Conservation (phyloP, 2,329 filamentous ascomycete species). For the Trichoderma asperellum region DNA sequence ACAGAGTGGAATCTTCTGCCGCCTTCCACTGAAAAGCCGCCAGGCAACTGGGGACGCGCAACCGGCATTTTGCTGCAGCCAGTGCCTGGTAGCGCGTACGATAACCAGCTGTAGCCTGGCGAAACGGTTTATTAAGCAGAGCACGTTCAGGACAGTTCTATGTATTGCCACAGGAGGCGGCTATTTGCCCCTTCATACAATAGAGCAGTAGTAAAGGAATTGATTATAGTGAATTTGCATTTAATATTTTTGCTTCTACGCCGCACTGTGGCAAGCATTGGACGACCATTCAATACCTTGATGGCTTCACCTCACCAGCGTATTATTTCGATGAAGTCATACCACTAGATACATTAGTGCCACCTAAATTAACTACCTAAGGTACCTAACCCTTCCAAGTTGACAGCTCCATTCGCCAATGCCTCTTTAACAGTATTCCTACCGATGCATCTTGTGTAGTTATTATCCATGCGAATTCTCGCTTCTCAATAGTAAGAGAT, state of each 20-base stretch:
- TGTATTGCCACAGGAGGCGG: conserved; percentile 11
- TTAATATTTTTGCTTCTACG: neutral
- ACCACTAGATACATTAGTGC: neutral
- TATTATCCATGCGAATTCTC: no score
- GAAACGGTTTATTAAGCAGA: conserved; percentile 14
- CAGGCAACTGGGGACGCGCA: conserved; percentile 32
- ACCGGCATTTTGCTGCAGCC: conserved; percentile 1
- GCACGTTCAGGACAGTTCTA: neutral
- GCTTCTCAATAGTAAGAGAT: neutral
- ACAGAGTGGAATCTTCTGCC: conserved; percentile 40
- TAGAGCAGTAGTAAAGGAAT: neutral
- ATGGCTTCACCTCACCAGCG: neutral
- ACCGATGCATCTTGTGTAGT: no score
- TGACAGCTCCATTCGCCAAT: neutral
- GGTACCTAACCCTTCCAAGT: neutral
- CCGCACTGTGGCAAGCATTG: neutral
- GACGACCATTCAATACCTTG: neutral
- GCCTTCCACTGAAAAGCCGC: conserved; percentile 35
- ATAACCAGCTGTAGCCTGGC: conserved; percentile 23
- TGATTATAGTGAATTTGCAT: neutral
- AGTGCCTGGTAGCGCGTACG: conserved; percentile 6
- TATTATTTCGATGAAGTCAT: neutral
- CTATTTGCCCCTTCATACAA: conserved; percentile 9
- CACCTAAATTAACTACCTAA: neutral
- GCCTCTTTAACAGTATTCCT: no score